phyloP scores from a whole-genome alignment of 768 basidiomycete species.

The Neoboletus subvelutipes region DNA sequence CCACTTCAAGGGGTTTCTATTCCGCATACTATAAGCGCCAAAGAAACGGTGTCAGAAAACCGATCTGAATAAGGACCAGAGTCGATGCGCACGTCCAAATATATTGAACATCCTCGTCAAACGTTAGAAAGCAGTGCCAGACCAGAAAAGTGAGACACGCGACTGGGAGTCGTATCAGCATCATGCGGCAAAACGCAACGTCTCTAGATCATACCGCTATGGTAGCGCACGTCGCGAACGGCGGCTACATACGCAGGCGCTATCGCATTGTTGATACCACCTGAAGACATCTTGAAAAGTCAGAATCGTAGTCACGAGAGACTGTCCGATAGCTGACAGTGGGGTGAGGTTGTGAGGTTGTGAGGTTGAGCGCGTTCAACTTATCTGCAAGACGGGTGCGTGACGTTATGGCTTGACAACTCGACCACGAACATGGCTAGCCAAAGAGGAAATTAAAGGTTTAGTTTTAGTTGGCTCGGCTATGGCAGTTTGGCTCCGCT shows the following conservation, averaged over 20 bases:
- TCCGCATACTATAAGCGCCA: constrained; percentile 19
- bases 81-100: constrained; percentile 24
- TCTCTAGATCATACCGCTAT: constrained; percentile 6
- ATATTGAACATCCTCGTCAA: constrained; percentile 21
- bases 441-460: background rate
- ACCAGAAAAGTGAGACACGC: constrained; percentile 12
- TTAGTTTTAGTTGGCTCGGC: background rate
- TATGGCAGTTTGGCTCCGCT: background rate
- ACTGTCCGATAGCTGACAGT: background rate
- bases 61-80: background rate
- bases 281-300: constrained; percentile 1
- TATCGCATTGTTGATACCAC: background rate
- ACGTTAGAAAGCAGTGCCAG: constrained; percentile 12
- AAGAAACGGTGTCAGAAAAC: background rate
- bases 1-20: constrained; percentile 30
- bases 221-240: constrained; percentile 11
- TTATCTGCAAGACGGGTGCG: background rate
- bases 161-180: constrained; percentile 11
- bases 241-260: background rate
- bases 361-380: background rate
- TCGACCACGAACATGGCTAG: background rate
- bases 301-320: background rate
- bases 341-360: no score
- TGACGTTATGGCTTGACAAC: background rate
- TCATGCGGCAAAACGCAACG: no score